Evolutionary conservation across 1,284 basidiomycete genomes (phyloP).

Genomic region (Apiotrichum sp.): DNA sequence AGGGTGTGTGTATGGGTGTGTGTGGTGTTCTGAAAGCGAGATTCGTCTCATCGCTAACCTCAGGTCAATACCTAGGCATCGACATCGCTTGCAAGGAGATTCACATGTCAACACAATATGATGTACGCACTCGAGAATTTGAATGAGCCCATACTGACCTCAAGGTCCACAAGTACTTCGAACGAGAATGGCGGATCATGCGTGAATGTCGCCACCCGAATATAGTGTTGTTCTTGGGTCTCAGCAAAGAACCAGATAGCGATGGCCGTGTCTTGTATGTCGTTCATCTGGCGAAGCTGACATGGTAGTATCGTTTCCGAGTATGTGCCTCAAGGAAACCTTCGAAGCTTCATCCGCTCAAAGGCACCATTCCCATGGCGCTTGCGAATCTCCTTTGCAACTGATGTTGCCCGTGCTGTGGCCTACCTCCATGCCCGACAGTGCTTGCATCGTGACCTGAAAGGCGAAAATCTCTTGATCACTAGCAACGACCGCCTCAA

Average conservation of each 20-base stretch:
- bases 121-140: slow-evolving; percentile 48
- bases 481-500: slow-evolving; percentile 90
- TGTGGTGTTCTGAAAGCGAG: slow-evolving; percentile 3
- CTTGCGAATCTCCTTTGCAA: slow-evolving; percentile 85
- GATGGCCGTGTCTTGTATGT: slow-evolving; percentile 66
- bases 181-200: slow-evolving; percentile 95
- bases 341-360: slow-evolving; percentile 75
- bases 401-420: slow-evolving; percentile 86
- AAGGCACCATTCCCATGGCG: slow-evolving; percentile 77
- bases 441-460: slow-evolving; percentile 69
- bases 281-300: background rate
- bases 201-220: slow-evolving; percentile 83
- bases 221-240: slow-evolving; percentile 88
- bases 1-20: too few relatives aligned
- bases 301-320: slow-evolving; percentile 66
- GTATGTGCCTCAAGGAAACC: slow-evolving; percentile 66
- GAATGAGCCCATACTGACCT: too few relatives aligned
- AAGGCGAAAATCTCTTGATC: slow-evolving; percentile 93
- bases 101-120: slow-evolving; percentile 78
- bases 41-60: background rate
- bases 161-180: slow-evolving; percentile 84
- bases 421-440: slow-evolving; percentile 88
- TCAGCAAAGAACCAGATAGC: slow-evolving; percentile 75
- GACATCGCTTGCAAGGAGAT: slow-evolving; percentile 97
- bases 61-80: slow-evolving; percentile 84